phyloP scores from a whole-genome alignment of 2,329 filamentous ascomycete genomes.

The Fusarium virguliforme region DNA sequence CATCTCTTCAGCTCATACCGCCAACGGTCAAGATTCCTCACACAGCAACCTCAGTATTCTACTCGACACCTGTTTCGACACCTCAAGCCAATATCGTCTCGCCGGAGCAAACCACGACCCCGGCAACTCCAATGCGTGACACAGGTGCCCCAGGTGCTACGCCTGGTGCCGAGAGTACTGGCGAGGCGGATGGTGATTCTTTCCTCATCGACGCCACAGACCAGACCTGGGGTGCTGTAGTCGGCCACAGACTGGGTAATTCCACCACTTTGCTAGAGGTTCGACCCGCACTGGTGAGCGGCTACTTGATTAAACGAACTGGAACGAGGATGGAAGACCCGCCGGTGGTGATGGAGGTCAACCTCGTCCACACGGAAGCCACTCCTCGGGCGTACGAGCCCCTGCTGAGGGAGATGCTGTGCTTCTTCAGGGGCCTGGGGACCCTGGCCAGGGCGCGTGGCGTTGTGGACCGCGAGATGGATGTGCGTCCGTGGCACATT shows the following conservation, averaged over 20 bases:
- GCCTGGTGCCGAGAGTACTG: slow-evolving; percentile 61
- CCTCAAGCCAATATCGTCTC: slow-evolving; percentile 74
- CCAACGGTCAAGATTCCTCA: slow-evolving; percentile 66
- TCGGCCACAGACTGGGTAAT: slow-evolving; percentile 77
- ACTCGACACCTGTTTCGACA: slow-evolving; percentile 78
- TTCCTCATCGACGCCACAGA: slow-evolving; percentile 81
- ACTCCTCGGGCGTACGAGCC: slow-evolving; percentile 71
- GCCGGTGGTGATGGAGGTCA: slow-evolving; percentile 75
- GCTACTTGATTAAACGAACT: slow-evolving; percentile 77
- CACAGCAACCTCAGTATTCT: slow-evolving; percentile 62
- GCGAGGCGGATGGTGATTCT: slow-evolving; percentile 69
- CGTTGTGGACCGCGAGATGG: slow-evolving; percentile 70
- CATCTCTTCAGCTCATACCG: slow-evolving; percentile 75
- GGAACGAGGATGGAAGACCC: slow-evolving; percentile 71
- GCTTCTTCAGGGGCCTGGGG: slow-evolving; percentile 77
- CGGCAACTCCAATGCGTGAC: slow-evolving; percentile 65
- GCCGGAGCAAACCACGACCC: slow-evolving; percentile 71
- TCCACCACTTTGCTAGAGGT: slow-evolving; percentile 70
- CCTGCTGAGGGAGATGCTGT: slow-evolving; percentile 79
- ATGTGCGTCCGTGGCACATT: slow-evolving; percentile 84
- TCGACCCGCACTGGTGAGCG: slow-evolving; percentile 73
- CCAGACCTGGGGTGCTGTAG: slow-evolving; percentile 82
- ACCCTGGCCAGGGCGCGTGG: slow-evolving; percentile 79
- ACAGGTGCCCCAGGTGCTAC: slow-evolving; percentile 61
- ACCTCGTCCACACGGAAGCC: slow-evolving; percentile 72